phyloP scores from a whole-genome alignment of 371 early-diverging fungal species.

The Actinomortierella ambigua region DNA sequence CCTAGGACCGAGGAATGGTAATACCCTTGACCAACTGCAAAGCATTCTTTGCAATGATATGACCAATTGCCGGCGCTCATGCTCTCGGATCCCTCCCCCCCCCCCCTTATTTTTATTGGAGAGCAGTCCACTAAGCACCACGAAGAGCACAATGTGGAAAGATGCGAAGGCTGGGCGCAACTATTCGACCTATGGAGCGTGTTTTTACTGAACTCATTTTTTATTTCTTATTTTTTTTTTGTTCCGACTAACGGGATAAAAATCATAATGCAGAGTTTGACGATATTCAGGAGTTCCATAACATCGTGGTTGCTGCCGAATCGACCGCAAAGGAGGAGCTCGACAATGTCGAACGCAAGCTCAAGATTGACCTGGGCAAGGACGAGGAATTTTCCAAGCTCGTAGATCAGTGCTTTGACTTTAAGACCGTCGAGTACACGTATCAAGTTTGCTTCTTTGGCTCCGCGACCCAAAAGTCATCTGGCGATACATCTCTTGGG shows the following conservation, averaged over 20 bases:
- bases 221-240: slow-evolving; percentile 2
- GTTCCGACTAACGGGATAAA: too few species aligned
- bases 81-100: too few species aligned
- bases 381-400: slow-evolving; percentile 66
- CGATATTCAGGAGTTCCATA: slow-evolving; percentile 43
- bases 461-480: slow-evolving; percentile 71
- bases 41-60: too few species aligned
- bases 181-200: too few species aligned
- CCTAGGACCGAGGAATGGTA: too few species aligned
- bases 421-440: slow-evolving; percentile 77
- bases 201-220: neutral
- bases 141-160: too few species aligned
- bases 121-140: too few species aligned
- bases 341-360: slow-evolving; percentile 48
- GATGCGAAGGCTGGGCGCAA: too few species aligned
- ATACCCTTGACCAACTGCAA: too few species aligned
- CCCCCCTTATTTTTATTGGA: too few species aligned
- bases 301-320: slow-evolving; percentile 50
- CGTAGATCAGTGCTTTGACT: slow-evolving; percentile 70
- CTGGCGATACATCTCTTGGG: slow-evolving; percentile 70
- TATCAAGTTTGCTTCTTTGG: slow-evolving; percentile 87
- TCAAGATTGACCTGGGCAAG: slow-evolving; percentile 64
- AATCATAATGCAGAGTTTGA: slow-evolving; percentile 45
- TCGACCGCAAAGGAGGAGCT: slow-evolving; percentile 43
- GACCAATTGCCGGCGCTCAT: too few species aligned